These are phyloP conservation scores for Tagetes erecta DNA, from an alignment of 129 eudicot genomes.

Conservation along the genomic window DNA sequence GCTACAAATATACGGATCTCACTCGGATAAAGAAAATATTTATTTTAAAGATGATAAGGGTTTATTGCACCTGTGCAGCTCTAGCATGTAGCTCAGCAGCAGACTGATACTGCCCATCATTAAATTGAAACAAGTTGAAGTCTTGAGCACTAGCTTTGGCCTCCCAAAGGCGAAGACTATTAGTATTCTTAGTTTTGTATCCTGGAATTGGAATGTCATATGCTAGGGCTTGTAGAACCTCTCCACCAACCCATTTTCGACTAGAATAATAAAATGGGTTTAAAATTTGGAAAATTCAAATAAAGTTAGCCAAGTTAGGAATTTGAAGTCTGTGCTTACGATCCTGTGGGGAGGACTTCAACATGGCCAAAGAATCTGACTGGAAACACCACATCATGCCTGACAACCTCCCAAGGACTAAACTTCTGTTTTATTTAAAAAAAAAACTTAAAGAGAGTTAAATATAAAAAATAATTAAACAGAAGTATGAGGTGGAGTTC, in stretches of 20 bases:
- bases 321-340: slow-evolving; percentile 56
- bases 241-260: slow-evolving; percentile 95
- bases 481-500: slow-evolving; percentile 24
- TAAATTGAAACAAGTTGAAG: slow-evolving; percentile 83
- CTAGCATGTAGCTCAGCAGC: slow-evolving; percentile 86
- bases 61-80: slow-evolving; percentile 79
- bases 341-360: slow-evolving; percentile 80
- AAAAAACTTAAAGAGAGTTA: neutral
- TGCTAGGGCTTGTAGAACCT: slow-evolving; percentile 89
- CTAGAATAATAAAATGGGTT: slow-evolving; percentile 36
- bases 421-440: slow-evolving; percentile 65
- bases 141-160: slow-evolving; percentile 88
- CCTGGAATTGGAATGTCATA: slow-evolving; percentile 99
- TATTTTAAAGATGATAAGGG: neutral
- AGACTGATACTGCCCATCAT: slow-evolving; percentile 91
- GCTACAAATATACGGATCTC: neutral
- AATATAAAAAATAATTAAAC: neutral
- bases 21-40: neutral
- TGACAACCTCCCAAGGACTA: slow-evolving; percentile 97
- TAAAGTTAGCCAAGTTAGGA: neutral
- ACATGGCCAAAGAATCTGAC: slow-evolving; percentile 97
- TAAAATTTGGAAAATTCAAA: neutral
- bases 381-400: slow-evolving; percentile 89
- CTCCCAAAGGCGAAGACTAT: slow-evolving; percentile 99
- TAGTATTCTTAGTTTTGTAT: slow-evolving; percentile 93